Evolutionary conservation across 495 filamentous ascomycete genomes (phyloP).

Genomic region (Evernia prunastri): DNA sequence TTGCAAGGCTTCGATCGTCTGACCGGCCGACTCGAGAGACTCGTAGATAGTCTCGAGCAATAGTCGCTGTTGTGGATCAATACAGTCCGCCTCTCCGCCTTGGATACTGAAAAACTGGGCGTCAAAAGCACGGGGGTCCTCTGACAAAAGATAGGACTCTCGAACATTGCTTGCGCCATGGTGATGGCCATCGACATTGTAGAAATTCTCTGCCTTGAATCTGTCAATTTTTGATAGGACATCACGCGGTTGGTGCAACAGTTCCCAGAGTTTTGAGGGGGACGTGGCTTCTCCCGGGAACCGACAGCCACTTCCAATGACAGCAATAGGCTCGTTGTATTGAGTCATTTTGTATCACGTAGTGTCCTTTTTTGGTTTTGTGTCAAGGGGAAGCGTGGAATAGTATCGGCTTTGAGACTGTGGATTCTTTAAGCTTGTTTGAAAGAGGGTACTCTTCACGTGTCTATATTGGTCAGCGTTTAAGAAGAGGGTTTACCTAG

Average conservation of each 20-base stretch:
- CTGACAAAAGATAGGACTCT: conserved; percentile 42
- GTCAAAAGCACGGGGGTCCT: conserved; percentile 44
- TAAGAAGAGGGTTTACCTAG: background rate
- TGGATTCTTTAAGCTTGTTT: background rate
- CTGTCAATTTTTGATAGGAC: conserved; percentile 27
- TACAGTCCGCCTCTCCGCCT: conserved; percentile 45
- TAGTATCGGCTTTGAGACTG: background rate
- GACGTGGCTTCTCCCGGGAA: conserved; percentile 37
- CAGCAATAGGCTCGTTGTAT: conserved; percentile 31
- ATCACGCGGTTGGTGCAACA: conserved; percentile 32
- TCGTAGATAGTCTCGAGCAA: conserved; percentile 57
- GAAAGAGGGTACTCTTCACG: background rate
- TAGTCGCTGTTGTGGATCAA: conserved; percentile 47
- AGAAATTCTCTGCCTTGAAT: conserved; percentile 24
- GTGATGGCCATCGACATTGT: conserved; percentile 27
- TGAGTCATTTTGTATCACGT: background rate
- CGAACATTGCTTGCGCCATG: conserved; percentile 37
- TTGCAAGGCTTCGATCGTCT: conserved; percentile 38
- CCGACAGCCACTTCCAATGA: conserved; percentile 40
- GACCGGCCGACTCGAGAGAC: conserved; percentile 48
- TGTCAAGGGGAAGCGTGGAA: background rate
- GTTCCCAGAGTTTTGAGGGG: conserved; percentile 38
- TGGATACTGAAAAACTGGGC: conserved; percentile 57
- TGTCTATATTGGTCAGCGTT: background rate
- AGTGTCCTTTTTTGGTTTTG: background rate